Evolutionary conservation across 2,329 filamentous ascomycete genomes (phyloP).

Genomic region (Fusarium sp.): DNA sequence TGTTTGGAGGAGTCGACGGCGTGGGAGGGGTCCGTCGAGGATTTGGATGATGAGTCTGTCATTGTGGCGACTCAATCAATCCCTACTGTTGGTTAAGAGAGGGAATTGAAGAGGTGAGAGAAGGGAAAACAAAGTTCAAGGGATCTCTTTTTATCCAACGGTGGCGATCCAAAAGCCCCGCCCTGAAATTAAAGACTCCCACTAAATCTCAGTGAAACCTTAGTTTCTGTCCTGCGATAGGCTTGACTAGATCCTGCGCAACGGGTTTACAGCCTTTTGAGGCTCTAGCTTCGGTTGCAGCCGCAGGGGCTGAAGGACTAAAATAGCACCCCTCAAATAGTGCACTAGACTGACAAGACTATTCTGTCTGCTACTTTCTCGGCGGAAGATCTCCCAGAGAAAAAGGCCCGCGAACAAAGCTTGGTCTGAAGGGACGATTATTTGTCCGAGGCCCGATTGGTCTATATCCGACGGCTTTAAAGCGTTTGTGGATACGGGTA

Average conservation of each 20-base stretch:
- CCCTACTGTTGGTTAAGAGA: background rate
- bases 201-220: slow-evolving; percentile 1
- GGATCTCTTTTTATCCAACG: background rate
- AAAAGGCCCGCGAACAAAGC: background rate
- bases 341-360: background rate
- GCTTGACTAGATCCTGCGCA: background rate
- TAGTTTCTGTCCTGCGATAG: background rate
- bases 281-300: slow-evolving; percentile 1
- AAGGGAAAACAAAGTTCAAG: slow-evolving; percentile 1
- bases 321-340: too few relatives aligned
- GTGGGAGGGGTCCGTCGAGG: background rate
- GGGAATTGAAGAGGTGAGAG: background rate
- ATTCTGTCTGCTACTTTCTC: background rate
- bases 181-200: background rate
- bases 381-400: too few relatives aligned
- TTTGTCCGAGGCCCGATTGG: background rate
- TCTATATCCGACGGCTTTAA: fast-evolving
- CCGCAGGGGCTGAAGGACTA: background rate
- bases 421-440: background rate
- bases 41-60: slow-evolving; percentile 2
- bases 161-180: slow-evolving; percentile 1
- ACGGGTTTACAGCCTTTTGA: background rate
- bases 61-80: background rate
- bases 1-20: slow-evolving; percentile 4
- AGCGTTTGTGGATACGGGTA: background rate